Conservation (phyloP, 202 grass and related monocot species). For the Panicum virgatum region DNA sequence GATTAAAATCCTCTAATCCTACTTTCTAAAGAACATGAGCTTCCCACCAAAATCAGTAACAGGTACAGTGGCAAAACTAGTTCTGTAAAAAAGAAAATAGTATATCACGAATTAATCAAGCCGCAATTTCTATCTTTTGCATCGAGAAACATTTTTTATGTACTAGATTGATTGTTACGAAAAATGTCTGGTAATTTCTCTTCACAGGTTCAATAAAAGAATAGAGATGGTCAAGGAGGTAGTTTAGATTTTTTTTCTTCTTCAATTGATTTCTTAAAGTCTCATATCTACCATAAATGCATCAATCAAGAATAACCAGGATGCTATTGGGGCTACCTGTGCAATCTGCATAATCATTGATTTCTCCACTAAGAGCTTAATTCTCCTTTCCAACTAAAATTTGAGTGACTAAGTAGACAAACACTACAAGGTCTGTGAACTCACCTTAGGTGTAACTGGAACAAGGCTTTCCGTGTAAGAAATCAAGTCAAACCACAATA, state of each 20-base stretch:
- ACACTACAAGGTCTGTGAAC: background rate
- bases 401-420: too few species aligned
- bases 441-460: background rate
- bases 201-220: background rate
- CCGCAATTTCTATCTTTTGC: background rate
- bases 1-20: background rate
- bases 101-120: background rate
- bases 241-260: slow-evolving; percentile 13
- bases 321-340: background rate
- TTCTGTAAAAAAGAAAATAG: background rate
- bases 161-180: background rate
- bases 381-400: background rate
- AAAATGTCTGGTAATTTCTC: background rate
- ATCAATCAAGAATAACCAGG: background rate
- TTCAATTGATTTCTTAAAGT: background rate
- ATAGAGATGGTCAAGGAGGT: background rate
- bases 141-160: slow-evolving; percentile 3
- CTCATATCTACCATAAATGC: background rate
- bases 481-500: background rate
- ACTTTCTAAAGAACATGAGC: background rate
- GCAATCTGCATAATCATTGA: background rate
- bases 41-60: background rate
- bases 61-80: background rate
- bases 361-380: slow-evolving; percentile 7
- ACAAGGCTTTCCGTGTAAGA: slow-evolving; percentile 25